Base-by-base conservation (phyloP, 306 rosid genomes). In the Rubus parviflorus region DNA sequence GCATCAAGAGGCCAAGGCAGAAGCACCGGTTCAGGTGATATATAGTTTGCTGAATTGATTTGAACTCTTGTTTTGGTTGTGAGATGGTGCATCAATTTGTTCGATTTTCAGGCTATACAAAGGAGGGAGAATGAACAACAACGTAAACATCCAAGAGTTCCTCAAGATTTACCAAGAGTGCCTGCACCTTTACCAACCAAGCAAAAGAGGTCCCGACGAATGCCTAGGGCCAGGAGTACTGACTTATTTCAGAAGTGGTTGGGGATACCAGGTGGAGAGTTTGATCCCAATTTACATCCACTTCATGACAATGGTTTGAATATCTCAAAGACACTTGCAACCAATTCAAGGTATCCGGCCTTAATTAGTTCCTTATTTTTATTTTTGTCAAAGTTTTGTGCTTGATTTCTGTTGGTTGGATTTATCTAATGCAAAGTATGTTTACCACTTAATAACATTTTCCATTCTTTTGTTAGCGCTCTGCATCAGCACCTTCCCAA, bases 71-170 rank as follows among this genome's bases (percentile, higher is more conserved):
- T 53, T 79, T 8, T 15, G 20, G n/a, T 68, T 68, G 54, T 68
- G 15, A 25, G 4, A 61, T 62, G 74, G 75, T 74, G 77, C 49
- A 19, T 30, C 7, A 16, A 65, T 20, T 47, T 53, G 63, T 23
- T 77, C 38, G 51, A 84, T 68, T 85, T 72, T 81, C 85, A 88
- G 96, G 84, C 49, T 25, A 58, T 61, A 35, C 77, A 58, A 47
- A 53, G 15, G 73, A 57, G 65, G 8, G 54, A 82, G 72, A 77
- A 47, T 65, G 82, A 81, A 58, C 53, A 64, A 8, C 78, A 43
- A 41, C 37, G 5, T n/a, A 7, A 47, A 35, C 73, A 54, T 49
- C 72, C 77, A 64, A 65, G 74, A 48, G 68, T 75, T 76, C 79
- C 68, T 15, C 43, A 62, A 37, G 43, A 37, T 30, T 35, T 62